phyloP scores from a whole-genome alignment of 129 eudicot species.

The Tagetes patula region DNA sequence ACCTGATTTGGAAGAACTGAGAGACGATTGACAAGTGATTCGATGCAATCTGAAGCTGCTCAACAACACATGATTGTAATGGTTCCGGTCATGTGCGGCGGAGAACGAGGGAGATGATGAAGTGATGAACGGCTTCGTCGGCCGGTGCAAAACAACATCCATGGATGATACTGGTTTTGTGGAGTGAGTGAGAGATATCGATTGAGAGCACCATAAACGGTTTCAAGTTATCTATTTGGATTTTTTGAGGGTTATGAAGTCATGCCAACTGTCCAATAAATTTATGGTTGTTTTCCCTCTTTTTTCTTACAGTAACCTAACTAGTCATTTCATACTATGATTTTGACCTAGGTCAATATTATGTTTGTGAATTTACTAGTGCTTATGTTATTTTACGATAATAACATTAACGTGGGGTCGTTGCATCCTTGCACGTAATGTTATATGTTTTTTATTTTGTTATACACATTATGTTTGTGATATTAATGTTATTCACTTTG shows the following conservation, averaged over 20 bases:
- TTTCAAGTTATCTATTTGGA: constrained; percentile 33
- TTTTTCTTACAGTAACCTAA: not conserved
- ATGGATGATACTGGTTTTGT: constrained; percentile 18
- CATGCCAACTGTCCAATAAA: constrained; percentile 24
- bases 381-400: too few species aligned
- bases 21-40: constrained; percentile 15
- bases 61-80: constrained; percentile 7
- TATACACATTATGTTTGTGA: too few species aligned
- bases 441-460: too few species aligned
- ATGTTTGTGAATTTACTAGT: too few species aligned
- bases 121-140: constrained; percentile 22
- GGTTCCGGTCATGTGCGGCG: constrained; percentile 28
- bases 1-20: constrained; percentile 33
- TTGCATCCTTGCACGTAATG: too few species aligned
- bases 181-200: not conserved
- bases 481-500: too few species aligned
- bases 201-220: constrained; percentile 16
- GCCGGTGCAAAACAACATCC: constrained; percentile 29
- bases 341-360: too few species aligned
- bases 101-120: constrained; percentile 23
- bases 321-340: not conserved
- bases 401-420: too few species aligned
- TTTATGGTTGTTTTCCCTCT: constrained; percentile 5
- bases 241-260: constrained; percentile 24
- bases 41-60: constrained; percentile 34